A percentile compares a stretch with the other conserved stretches of the same genome.
Evolutionary conservation across 768 basidiomycete genomes (phyloP).

Genomic region (Mycena vulgaris): DNA sequence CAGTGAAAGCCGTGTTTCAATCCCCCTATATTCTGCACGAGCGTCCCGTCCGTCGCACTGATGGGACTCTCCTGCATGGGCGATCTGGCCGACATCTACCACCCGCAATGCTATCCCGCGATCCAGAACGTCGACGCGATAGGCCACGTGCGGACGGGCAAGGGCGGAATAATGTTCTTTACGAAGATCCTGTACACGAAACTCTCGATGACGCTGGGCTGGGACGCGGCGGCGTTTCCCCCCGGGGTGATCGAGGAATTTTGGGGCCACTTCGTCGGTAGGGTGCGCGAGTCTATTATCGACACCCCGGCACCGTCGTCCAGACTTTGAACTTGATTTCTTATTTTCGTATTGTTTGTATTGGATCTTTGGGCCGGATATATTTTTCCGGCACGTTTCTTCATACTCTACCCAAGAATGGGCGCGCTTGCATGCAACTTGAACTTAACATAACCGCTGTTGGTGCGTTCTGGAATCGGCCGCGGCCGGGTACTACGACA

Average conservation of each 20-base stretch:
- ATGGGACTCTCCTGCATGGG: slow-evolving; percentile 74
- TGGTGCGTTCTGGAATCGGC: no score
- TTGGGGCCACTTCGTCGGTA: slow-evolving; percentile 59
- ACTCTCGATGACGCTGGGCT: slow-evolving; percentile 69
- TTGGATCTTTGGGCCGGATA: no score
- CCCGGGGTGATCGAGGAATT: slow-evolving; percentile 61
- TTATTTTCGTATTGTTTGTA: no score
- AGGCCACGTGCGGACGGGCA: neutral
- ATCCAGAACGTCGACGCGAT: slow-evolving; percentile 48
- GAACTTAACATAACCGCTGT: no score
- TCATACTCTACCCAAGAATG: no score
- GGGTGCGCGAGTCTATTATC: slow-evolving; percentile 60
- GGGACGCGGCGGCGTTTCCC: slow-evolving; percentile 68
- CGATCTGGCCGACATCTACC: slow-evolving; percentile 70
- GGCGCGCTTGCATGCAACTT: no score
- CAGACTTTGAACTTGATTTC: neutral
- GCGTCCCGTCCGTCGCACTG: slow-evolving; percentile 59
- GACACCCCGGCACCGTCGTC: neutral
- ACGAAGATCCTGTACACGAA: slow-evolving; percentile 64
- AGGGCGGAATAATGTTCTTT: slow-evolving; percentile 56
- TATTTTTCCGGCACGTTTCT: no score
- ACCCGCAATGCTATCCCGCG: slow-evolving; percentile 57
- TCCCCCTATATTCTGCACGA: no score
- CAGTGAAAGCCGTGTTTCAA: no score
- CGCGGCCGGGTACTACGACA: no score